Percentiles rank a stretch among this genome's conserved stretches.
phyloP scores from a whole-genome alignment of 139 green algal species.

The Diplosphaera chodatii region DNA sequence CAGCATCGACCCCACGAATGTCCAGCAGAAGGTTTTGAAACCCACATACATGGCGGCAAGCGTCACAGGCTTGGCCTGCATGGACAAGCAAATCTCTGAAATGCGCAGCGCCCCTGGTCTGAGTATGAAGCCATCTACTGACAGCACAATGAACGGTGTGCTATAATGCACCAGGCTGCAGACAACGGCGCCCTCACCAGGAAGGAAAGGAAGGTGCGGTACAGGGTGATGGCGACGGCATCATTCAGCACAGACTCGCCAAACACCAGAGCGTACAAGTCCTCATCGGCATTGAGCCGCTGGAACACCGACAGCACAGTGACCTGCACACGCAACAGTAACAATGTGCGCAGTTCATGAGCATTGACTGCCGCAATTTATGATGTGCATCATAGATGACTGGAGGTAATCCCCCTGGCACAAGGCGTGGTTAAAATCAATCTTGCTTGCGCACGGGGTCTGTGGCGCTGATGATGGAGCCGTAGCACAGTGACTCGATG shows the following conservation, averaged over 20 bases:
- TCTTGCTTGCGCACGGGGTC: slow-evolving; percentile 38
- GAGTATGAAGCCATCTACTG: too few species aligned
- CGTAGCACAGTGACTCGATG: slow-evolving; percentile 38
- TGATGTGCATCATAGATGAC: too few species aligned
- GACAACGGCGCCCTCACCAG: background rate
- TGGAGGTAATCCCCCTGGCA: too few species aligned
- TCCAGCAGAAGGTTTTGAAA: slow-evolving; percentile 32
- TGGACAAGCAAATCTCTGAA: too few species aligned
- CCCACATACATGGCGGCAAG: background rate
- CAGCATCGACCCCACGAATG: slow-evolving; percentile 48
- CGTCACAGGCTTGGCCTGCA: background rate
- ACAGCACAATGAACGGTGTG: too few species aligned
- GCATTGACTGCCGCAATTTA: too few species aligned
- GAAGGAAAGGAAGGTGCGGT: slow-evolving; percentile 32
- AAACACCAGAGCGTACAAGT: slow-evolving; percentile 82
- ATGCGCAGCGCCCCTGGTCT: too few species aligned
- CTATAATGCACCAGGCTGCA: too few species aligned
- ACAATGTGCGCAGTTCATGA: too few species aligned
- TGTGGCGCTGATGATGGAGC: slow-evolving; percentile 49
- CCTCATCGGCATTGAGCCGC: slow-evolving; percentile 35
- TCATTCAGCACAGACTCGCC: slow-evolving; percentile 82
- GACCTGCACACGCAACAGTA: slow-evolving; percentile 21
- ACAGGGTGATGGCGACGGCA: slow-evolving; percentile 75
- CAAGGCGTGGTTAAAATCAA: too few species aligned
- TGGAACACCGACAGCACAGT: slow-evolving; percentile 53